Conservation (phyloP, 148 eudicot genomes). For the Limonium bicolor region DNA sequence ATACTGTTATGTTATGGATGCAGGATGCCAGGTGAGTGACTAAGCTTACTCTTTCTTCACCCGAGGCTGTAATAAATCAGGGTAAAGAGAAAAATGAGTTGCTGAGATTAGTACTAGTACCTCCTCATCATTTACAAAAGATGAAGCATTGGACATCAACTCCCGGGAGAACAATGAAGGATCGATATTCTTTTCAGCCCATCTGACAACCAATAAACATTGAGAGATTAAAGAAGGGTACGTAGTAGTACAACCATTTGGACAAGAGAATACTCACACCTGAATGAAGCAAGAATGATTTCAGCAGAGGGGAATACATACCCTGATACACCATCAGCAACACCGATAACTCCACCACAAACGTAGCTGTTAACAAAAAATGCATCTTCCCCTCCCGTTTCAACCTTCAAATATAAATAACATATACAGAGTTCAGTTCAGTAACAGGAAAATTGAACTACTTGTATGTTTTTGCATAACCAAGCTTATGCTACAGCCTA, state of each 20-base stretch:
- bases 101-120: conserved; percentile 21
- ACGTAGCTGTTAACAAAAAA: conserved; percentile 55
- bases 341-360: conserved; percentile 76
- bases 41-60: too few relatives aligned
- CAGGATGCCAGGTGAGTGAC: too few relatives aligned
- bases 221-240: background rate
- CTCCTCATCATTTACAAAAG: conserved; percentile 59
- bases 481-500: too few relatives aligned
- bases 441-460: background rate
- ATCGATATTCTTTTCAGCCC: conserved; percentile 81
- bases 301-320: conserved; percentile 17
- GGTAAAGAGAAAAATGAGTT: background rate
- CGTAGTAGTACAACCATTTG: background rate
- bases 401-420: conserved; percentile 35
- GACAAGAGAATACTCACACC: background rate
- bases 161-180: conserved; percentile 75
- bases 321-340: conserved; percentile 99
- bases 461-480: background rate
- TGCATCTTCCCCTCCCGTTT: conserved; percentile 92
- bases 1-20: too few relatives aligned
- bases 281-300: too few relatives aligned
- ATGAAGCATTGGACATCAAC: conserved; percentile 50
- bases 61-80: too few relatives aligned
- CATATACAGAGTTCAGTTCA: background rate
- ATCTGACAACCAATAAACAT: conserved; percentile 27